Conservation (phyloP, 1,139 yeast species). For the Kodamaea ohmeri region DNA sequence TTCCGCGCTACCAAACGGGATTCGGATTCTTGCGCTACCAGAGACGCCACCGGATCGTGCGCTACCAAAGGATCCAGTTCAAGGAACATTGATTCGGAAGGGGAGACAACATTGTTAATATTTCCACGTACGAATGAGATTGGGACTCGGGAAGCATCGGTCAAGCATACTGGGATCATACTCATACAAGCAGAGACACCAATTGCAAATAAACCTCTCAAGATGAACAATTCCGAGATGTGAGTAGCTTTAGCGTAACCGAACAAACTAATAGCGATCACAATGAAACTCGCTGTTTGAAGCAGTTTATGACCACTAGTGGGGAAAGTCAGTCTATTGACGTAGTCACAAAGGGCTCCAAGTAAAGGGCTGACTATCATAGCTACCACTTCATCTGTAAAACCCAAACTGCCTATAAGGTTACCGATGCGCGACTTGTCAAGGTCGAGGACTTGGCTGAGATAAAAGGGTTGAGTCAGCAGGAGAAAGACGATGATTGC, state of each 20-base stretch:
- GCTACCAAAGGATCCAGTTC: conserved; percentile 2
- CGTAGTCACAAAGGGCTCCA: conserved; percentile 62
- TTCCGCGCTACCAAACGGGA: background rate
- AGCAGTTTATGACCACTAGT: conserved; percentile 53
- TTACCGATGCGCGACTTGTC: conserved; percentile 47
- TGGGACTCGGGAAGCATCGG: background rate
- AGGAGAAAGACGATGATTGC: conserved; percentile 65
- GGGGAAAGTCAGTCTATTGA: conserved; percentile 21
- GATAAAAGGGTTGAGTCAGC: conserved; percentile 66
- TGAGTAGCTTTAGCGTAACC: conserved; percentile 44
- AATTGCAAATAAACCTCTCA: conserved; percentile 56
- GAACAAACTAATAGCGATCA: conserved; percentile 46
- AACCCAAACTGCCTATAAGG: conserved; percentile 59
- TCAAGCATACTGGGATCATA: conserved; percentile 46
- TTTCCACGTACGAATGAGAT: background rate
- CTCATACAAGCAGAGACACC: conserved; percentile 57
- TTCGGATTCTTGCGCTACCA: background rate
- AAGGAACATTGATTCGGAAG: too few species aligned
- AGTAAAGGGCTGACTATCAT: conserved; percentile 58
- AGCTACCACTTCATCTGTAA: conserved; percentile 59
- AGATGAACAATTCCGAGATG: conserved; percentile 48
- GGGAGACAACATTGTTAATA: too few species aligned
- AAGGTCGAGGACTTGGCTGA: conserved; percentile 53
- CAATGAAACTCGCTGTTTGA: conserved; percentile 45
- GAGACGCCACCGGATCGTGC: background rate